Evolutionary conservation across 2,329 filamentous ascomycete genomes (phyloP), one percentile per base, ranked within the genome.

Genomic region (Neofusicoccum parvum): DNA sequence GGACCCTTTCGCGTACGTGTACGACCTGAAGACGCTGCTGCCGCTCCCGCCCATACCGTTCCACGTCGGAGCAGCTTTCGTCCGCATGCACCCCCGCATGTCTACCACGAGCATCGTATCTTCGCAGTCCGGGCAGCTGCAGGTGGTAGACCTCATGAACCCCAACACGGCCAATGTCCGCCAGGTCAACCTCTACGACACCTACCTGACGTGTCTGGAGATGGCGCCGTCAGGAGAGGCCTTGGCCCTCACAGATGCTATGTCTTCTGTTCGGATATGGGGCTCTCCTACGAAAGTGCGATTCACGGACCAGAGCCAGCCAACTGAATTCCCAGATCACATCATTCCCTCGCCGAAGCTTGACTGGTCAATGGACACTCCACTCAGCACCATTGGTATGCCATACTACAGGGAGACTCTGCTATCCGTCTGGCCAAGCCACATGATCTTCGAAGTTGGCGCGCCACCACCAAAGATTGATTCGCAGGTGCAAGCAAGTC

Each of bases 81-180:
- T 97, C 48, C 89, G 95, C 66, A 95, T 99, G 91, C 95, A 99
- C 76, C 95, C 96, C 1, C 90, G 93, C 72, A 91, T 99, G 86
- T 90, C 93, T 20, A 97, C 95, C 0, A 98, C 96, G 0, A 94
- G 92, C 72, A 94, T 99, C 67, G 92, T 99, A 58, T 89, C 94
- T 34, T 97, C 94, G 2, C 92, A 96, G 73, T 91, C 88, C 49
- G 95, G 96, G 1, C 93, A 97, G 77, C 91, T 99, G 76, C 94
- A 99, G 75, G 90, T 98, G 14, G 92, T 98, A 59, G 95, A 99
- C 76, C 86, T 99, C 5, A 92, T 96, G 87, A 97, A 97, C 68
- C 92, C 92, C 0, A 94, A 96, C 73, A 90, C 92, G 20, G 92
- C 92, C 74, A 94, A 91, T 70, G 87, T 97, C 60, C 87, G 91